These are phyloP conservation scores for Taiozyma sp. DNA, from an alignment of 1,139 yeast genomes.

Conservation along the genomic window DNA sequence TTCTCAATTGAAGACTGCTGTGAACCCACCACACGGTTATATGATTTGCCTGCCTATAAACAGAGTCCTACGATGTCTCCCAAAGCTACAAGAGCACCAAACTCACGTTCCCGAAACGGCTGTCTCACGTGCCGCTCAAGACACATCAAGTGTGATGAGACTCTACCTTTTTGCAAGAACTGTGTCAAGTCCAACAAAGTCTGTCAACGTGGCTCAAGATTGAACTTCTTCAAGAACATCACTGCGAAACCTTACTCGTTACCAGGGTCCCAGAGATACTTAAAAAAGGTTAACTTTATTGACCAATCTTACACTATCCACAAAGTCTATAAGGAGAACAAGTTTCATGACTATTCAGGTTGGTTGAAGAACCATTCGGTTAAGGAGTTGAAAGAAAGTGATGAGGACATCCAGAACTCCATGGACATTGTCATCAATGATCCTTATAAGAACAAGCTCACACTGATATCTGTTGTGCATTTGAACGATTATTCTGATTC, in stretches of 20 bases:
- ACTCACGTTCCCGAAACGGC: constrained; percentile 34
- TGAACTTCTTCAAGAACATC: constrained; percentile 13
- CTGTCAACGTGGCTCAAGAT: constrained; percentile 24
- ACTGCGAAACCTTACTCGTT: constrained; percentile 3
- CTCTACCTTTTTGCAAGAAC: constrained; percentile 36
- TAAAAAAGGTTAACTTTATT: constrained; percentile 10
- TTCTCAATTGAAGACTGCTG: too few relatives aligned
- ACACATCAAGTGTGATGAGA: constrained; percentile 45
- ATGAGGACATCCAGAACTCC: constrained; percentile 13
- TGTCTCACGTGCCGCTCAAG: constrained; percentile 43
- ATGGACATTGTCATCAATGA: constrained; percentile 3
- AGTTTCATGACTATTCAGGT: constrained; percentile 16
- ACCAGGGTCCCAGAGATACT: background rate
- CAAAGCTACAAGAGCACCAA: background rate
- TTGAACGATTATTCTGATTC: constrained; percentile 9
- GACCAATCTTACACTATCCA: constrained; percentile 21
- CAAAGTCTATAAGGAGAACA: constrained; percentile 11
- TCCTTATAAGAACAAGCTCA: constrained; percentile 3
- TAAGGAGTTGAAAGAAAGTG: constrained; percentile 16
- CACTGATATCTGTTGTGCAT: constrained; percentile 2
- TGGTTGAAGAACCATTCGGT: constrained; percentile 16
- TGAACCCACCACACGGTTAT: background rate
- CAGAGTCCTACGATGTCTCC: background rate
- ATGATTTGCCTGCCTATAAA: background rate
- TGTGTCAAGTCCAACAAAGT: constrained; percentile 33